phyloP scores from a whole-genome alignment of 2,329 filamentous ascomycete species.

The Monilinia fructicola region DNA sequence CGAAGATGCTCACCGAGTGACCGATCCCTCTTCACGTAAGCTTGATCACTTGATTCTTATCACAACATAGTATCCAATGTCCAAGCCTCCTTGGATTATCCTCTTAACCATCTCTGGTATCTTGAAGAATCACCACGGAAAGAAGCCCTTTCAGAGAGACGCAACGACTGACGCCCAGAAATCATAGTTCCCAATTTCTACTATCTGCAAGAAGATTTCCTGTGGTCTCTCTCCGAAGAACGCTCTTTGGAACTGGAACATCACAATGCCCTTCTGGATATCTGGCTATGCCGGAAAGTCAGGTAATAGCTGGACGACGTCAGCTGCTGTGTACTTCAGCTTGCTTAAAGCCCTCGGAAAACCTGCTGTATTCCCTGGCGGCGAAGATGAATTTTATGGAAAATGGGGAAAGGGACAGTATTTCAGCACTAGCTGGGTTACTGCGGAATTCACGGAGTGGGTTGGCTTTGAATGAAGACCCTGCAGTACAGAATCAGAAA shows the following conservation, averaged over 20 bases:
- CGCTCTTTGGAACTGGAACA: conserved; percentile 13
- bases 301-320: neutral
- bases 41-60: no score
- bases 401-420: conserved; percentile 7
- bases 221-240: neutral
- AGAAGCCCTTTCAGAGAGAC: no score
- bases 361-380: neutral
- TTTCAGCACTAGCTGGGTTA: neutral
- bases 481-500: neutral
- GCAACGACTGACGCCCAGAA: neutral
- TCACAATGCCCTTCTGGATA: conserved; percentile 21
- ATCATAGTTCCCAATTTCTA: conserved; percentile 17
- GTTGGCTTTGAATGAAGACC: neutral
- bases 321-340: conserved; percentile 15
- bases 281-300: conserved; percentile 1
- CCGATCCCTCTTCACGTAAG: conserved; percentile 7
- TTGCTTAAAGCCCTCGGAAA: neutral
- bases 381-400: neutral
- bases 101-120: no score
- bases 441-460: conserved; percentile 11
- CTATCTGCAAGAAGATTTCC: conserved; percentile 15
- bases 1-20: conserved; percentile 7
- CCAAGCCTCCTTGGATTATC: no score
- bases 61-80: neutral
- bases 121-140: no score